phyloP scores from a whole-genome alignment of 176 grass and related monocot genomes.

The Melocanna baccifera region DNA sequence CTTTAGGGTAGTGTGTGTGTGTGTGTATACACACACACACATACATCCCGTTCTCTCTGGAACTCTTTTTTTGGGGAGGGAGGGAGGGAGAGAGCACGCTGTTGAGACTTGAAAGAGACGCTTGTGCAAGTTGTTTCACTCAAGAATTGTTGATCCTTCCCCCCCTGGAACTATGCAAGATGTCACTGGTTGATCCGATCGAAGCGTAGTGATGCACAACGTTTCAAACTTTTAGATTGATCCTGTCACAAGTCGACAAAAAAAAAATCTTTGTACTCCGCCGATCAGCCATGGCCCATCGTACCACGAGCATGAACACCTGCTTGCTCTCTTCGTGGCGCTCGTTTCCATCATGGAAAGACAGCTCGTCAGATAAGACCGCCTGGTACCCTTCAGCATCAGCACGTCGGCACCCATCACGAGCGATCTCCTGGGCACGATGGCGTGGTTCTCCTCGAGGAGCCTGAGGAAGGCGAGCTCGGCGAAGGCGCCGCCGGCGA shows the following conservation, averaged over 20 bases:
- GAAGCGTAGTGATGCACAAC: not conserved
- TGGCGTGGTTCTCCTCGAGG: slow-evolving; percentile 59
- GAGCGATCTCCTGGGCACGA: slow-evolving; percentile 52
- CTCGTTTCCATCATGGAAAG: slow-evolving; percentile 78
- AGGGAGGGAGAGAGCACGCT: not conserved
- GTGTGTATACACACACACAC: too few species aligned
- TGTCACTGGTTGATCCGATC: not conserved
- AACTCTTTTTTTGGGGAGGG: not conserved
- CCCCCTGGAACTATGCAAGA: too few species aligned
- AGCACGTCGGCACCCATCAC: slow-evolving; percentile 33
- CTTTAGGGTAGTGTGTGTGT: too few species aligned
- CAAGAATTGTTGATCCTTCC: not conserved
- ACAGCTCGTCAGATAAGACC: slow-evolving; percentile 49
- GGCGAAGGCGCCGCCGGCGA: slow-evolving; percentile 41
- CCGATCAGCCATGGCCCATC: not conserved
- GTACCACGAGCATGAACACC: slow-evolving; percentile 59
- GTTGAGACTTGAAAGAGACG: not conserved
- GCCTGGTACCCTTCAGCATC: slow-evolving; percentile 48
- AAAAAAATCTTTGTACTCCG: not conserved
- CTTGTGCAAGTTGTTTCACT: not conserved
- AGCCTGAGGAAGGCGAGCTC: slow-evolving; percentile 66
- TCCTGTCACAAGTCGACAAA: not conserved
- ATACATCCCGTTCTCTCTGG: not conserved
- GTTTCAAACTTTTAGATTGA: not conserved
- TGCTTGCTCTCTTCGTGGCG: slow-evolving; percentile 48